phyloP scores from a whole-genome alignment of 129 eudicot genomes.

The Deinandra increscens region DNA sequence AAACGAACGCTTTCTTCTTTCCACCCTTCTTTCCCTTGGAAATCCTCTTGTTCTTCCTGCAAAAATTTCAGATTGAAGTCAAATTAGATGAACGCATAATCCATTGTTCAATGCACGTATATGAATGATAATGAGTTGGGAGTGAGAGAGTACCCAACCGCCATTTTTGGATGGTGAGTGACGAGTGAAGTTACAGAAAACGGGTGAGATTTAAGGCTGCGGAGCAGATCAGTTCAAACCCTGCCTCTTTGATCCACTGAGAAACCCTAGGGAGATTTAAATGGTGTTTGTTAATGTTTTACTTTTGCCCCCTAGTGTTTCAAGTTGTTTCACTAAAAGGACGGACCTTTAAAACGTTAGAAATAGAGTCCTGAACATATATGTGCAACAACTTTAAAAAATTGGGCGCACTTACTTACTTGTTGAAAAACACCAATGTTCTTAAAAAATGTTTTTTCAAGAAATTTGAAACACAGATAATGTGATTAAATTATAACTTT shows the following conservation, averaged over 20 bases:
- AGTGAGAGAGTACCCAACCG: slow-evolving; percentile 28
- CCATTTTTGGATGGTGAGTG: slow-evolving; percentile 28
- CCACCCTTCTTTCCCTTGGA: slow-evolving; percentile 92
- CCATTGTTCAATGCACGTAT: neutral
- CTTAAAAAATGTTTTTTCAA: too few relatives aligned
- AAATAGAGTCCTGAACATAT: too few relatives aligned
- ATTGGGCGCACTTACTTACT: too few relatives aligned
- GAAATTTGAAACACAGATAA: too few relatives aligned
- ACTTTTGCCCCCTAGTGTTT: slow-evolving; percentile 16
- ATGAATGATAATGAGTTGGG: neutral
- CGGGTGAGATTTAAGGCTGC: slow-evolving; percentile 16
- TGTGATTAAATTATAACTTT: too few relatives aligned
- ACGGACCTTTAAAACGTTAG: too few relatives aligned
- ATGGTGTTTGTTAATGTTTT: neutral
- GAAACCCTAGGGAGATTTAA: slow-evolving; percentile 17
- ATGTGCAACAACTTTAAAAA: too few relatives aligned
- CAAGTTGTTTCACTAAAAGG: neutral
- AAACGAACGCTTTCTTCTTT: slow-evolving; percentile 72
- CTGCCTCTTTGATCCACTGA: slow-evolving; percentile 11
- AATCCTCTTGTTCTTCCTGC: slow-evolving; percentile 79
- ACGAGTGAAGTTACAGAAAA: neutral
- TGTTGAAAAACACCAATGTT: too few relatives aligned
- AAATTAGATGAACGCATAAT: neutral
- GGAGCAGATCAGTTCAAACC: slow-evolving; percentile 18
- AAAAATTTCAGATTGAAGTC: neutral